Conservation (phyloP, 208 protist genomes). For the Polymyxa betae region DNA sequence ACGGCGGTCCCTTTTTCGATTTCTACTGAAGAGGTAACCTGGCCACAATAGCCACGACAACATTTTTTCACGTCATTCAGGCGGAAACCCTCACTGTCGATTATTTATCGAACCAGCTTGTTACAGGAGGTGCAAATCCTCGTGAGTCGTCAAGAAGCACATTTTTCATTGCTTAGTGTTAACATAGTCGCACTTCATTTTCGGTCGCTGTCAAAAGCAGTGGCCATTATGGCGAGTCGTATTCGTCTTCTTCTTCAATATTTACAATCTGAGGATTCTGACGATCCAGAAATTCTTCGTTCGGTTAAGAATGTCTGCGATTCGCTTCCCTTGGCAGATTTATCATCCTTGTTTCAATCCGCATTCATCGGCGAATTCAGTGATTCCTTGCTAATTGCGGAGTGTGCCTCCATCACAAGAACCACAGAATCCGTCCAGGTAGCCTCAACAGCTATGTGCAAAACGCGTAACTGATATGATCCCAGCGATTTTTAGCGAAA, state of each 20-base stretch:
- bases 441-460: not conserved
- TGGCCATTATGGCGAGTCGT: not conserved
- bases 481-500: not conserved
- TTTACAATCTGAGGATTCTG: not conserved
- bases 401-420: not conserved
- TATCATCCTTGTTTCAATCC: not conserved
- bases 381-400: not conserved
- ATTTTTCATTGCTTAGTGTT: not conserved
- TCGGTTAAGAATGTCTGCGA: not conserved
- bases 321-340: not conserved
- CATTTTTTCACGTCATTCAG: not conserved
- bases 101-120: slow-evolving; percentile 15
- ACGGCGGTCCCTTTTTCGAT: not conserved
- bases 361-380: not conserved
- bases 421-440: not conserved
- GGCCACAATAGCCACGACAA: not conserved
- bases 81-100: slow-evolving; percentile 16
- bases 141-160: not conserved
- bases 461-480: not conserved
- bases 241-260: not conserved
- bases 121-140: not conserved
- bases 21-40: not conserved
- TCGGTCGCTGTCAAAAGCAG: slow-evolving; percentile 23
- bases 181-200: not conserved
- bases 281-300: not conserved